These are phyloP conservation scores for Pisolithus albus DNA, from an alignment of 768 basidiomycete species.

Conservation along the genomic window DNA sequence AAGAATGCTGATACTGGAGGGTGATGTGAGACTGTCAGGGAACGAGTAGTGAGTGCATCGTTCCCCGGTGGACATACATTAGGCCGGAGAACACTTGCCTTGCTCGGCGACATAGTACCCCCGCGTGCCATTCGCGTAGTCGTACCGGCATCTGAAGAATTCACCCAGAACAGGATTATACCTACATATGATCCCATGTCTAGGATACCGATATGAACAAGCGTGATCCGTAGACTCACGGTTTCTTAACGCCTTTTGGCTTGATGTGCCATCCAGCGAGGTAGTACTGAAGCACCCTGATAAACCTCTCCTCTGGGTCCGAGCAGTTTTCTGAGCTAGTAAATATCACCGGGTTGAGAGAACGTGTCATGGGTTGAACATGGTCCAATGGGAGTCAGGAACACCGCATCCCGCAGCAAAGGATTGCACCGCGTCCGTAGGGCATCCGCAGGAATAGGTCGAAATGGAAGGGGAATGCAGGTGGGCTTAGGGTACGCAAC, in stretches of 20 bases:
- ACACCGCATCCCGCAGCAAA: not conserved
- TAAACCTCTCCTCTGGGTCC: constrained; percentile 85
- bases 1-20: constrained; percentile 94
- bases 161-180: constrained; percentile 98
- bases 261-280: constrained; percentile 99
- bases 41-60: constrained; percentile 1
- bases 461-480: constrained; percentile 1
- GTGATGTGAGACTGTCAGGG: constrained; percentile 79
- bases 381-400: not conserved
- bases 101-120: constrained; percentile 98
- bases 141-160: constrained; percentile 94
- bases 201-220: not conserved
- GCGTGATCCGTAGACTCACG: constrained; percentile 45
- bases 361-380: not conserved
- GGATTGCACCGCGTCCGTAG: not conserved
- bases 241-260: constrained; percentile 99
- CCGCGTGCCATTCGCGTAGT: constrained; percentile 85
- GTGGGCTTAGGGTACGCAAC: constrained; percentile 18
- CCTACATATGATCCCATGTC: constrained; percentile 32
- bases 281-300: constrained; percentile 88
- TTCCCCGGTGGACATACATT: not conserved
- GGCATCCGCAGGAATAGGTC: not conserved
- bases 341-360: constrained; percentile 1
- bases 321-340: constrained; percentile 70
- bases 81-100: constrained; percentile 39